A percentile compares a stretch with the other conserved stretches of the same genome.
Evolutionary conservation across 768 basidiomycete genomes (phyloP).

Genomic region (Collybia sordida): DNA sequence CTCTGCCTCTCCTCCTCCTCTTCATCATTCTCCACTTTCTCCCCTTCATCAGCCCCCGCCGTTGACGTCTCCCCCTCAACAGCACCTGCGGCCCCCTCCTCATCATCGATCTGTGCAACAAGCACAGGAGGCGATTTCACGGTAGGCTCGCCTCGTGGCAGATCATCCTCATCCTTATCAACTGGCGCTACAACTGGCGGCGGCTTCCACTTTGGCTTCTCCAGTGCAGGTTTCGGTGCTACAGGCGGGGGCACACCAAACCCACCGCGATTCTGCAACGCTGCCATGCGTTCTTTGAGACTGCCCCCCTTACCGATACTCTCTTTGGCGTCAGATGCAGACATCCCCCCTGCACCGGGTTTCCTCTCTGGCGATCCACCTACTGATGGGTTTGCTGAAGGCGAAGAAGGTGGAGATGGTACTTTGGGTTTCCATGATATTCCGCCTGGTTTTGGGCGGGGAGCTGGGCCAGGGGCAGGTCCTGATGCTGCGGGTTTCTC

Average conservation of each 20-base stretch:
- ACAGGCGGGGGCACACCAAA: slow-evolving; percentile 64
- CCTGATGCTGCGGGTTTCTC: slow-evolving; percentile 58
- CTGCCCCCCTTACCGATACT: slow-evolving; percentile 80
- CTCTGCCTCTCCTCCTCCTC: slow-evolving; percentile 77
- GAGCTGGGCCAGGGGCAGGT: slow-evolving; percentile 38
- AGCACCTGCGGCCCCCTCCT: slow-evolving; percentile 14
- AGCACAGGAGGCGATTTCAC: slow-evolving; percentile 35
- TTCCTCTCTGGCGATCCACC: slow-evolving; percentile 22
- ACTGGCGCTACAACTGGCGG: slow-evolving; percentile 55
- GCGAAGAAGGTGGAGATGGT: slow-evolving; percentile 49
- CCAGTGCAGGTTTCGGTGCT: slow-evolving; percentile 56
- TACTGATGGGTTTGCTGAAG: slow-evolving; percentile 20
- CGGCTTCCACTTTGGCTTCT: slow-evolving; percentile 87
- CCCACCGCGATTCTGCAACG: slow-evolving; percentile 79
- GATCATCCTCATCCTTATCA: slow-evolving; percentile 44
- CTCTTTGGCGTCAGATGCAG: slow-evolving; percentile 84
- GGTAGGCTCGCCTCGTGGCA: slow-evolving; percentile 19
- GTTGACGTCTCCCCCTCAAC: slow-evolving; percentile 15
- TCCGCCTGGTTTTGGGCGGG: slow-evolving; percentile 66
- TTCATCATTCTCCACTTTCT: slow-evolving; percentile 38
- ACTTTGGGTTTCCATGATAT: slow-evolving; percentile 73
- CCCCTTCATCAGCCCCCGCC: slow-evolving; percentile 24
- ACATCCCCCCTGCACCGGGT: slow-evolving; percentile 61
- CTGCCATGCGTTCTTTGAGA: slow-evolving; percentile 94
- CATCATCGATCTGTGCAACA: slow-evolving; percentile 15